Percentiles rank a stretch among this genome's conserved stretches.
phyloP scores from a whole-genome alignment of 768 basidiomycete genomes.

The Pleurotus pulmonarius region DNA sequence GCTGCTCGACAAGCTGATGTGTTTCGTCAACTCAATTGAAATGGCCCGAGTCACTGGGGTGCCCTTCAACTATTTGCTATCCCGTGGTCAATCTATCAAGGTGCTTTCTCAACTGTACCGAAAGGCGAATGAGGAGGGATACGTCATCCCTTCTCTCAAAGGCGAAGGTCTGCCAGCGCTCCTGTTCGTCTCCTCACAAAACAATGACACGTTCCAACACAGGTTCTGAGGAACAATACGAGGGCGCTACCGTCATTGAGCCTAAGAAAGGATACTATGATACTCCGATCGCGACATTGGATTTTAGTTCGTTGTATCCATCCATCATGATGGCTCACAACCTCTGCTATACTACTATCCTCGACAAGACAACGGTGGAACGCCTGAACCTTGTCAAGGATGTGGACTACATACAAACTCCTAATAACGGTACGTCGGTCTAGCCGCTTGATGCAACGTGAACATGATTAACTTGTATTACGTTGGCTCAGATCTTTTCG shows the following conservation, averaged over 20 bases:
- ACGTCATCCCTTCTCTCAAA: slow-evolving; percentile 83
- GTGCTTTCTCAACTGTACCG: slow-evolving; percentile 95
- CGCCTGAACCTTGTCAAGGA: slow-evolving; percentile 76
- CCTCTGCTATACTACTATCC: slow-evolving; percentile 94
- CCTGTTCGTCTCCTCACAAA: too few species aligned
- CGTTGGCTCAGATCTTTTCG: slow-evolving; percentile 71
- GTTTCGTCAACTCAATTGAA: slow-evolving; percentile 96
- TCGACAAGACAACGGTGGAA: slow-evolving; percentile 77
- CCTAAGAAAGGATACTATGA: slow-evolving; percentile 96
- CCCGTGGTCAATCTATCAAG: slow-evolving; percentile 97
- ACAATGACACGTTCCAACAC: not conserved
- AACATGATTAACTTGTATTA: not conserved
- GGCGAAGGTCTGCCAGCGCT: slow-evolving; percentile 60
- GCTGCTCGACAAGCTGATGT: slow-evolving; percentile 97
- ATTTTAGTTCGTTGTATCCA: slow-evolving; percentile 98
- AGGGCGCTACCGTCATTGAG: slow-evolving; percentile 98
- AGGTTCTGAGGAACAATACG: slow-evolving; percentile 96
- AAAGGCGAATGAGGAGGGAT: slow-evolving; percentile 88
- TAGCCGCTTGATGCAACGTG: not conserved
- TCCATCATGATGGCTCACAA: slow-evolving; percentile 99
- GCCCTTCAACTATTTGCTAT: slow-evolving; percentile 92
- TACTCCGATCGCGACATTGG: slow-evolving; percentile 93
- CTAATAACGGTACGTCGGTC: slow-evolving; percentile 75
- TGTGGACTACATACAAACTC: slow-evolving; percentile 90
- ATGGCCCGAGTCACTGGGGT: slow-evolving; percentile 99